A percentile compares a stretch with the other conserved stretches of the same genome.
These are phyloP conservation scores for Suhomyces ambrosiae DNA, from an alignment of 1,139 yeast species.

Conservation along the genomic window DNA sequence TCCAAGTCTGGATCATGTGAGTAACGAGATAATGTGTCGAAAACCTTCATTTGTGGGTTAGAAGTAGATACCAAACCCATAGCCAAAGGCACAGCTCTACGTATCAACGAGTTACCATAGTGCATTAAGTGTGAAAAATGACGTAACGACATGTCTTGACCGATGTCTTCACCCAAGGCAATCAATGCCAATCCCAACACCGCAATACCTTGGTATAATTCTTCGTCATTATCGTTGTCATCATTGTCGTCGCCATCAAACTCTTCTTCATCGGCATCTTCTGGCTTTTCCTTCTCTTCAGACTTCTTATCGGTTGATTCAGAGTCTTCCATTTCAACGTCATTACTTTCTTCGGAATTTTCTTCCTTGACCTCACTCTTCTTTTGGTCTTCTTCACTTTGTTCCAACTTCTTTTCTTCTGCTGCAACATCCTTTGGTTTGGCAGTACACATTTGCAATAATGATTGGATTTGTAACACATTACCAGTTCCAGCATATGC, in stretches of 20 bases:
- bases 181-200: conserved; percentile 93
- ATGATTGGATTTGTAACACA: conserved; percentile 89
- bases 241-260: conserved; percentile 30
- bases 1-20: conserved; percentile 95
- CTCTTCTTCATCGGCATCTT: conserved; percentile 29
- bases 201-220: conserved; percentile 81
- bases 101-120: conserved; percentile 89
- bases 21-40: conserved; percentile 92
- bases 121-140: conserved; percentile 98
- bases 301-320: conserved; percentile 23
- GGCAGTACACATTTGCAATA: conserved; percentile 85
- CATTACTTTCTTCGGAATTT: conserved; percentile 17
- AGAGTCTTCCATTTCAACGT: conserved; percentile 36
- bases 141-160: conserved; percentile 95
- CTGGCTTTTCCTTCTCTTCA: conserved; percentile 26
- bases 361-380: conserved; percentile 17
- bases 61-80: conserved; percentile 94
- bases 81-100: conserved; percentile 95
- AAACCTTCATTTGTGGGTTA: conserved; percentile 95
- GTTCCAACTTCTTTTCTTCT: conserved; percentile 39
- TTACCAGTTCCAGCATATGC: conserved; percentile 98
- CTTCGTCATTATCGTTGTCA: conserved; percentile 52
- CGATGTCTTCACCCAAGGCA: conserved; percentile 98
- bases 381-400: conserved; percentile 41
- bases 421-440: conserved; percentile 41